These are phyloP conservation scores for Athelia sp. DNA, from an alignment of 1,284 basidiomycete species.

Conservation along the genomic window DNA sequence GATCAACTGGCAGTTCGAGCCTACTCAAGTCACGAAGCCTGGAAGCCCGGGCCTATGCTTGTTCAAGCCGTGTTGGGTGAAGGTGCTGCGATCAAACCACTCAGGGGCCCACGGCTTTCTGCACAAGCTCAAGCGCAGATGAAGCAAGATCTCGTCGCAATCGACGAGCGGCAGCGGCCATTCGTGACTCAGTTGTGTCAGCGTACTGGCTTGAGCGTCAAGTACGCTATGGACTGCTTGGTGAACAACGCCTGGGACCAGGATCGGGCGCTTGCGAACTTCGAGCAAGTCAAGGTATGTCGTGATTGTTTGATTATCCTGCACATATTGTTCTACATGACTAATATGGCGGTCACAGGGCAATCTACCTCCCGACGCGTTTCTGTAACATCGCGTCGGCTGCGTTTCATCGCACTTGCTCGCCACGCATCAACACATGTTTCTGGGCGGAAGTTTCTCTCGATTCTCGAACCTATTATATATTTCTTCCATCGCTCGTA, in stretches of 20 bases:
- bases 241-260: conserved; percentile 79
- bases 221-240: conserved; percentile 78
- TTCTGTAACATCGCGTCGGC: conserved; percentile 19
- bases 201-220: conserved; percentile 70
- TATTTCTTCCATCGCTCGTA: neutral
- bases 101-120: conserved; percentile 14
- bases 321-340: conserved; percentile 10
- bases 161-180: conserved; percentile 66
- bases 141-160: conserved; percentile 41
- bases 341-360: conserved; percentile 23
- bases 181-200: conserved; percentile 64
- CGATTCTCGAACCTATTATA: neutral
- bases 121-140: conserved; percentile 12
- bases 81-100: conserved; percentile 20
- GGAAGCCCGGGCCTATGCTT: conserved; percentile 65
- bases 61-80: conserved; percentile 45
- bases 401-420: neutral
- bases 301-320: no score
- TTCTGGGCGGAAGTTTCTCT: neutral
- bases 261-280: conserved; percentile 73
- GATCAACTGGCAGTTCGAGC: conserved; percentile 83
- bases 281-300: conserved; percentile 75
- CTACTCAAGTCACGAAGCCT: conserved; percentile 81
- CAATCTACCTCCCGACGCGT: conserved; percentile 38
- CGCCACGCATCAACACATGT: neutral